A percentile compares a stretch with the other conserved stretches of the same genome.
phyloP scores from a whole-genome alignment of 2,329 filamentous ascomycete species.

The Penicillium sp. region DNA sequence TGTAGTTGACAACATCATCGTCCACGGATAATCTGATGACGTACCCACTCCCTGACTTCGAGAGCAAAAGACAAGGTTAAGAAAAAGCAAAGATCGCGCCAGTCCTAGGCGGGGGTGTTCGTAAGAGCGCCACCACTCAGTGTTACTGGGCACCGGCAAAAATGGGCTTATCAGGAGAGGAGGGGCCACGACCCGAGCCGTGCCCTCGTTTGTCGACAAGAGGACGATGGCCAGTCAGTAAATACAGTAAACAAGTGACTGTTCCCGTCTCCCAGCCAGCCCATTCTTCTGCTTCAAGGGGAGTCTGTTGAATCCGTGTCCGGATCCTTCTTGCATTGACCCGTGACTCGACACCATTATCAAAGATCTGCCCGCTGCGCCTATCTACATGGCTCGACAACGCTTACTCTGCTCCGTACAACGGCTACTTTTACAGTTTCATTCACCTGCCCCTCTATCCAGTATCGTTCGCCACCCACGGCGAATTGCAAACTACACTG shows the following conservation, averaged over 20 bases:
- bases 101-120: slow-evolving; percentile 4
- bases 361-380: not conserved
- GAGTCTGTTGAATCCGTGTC: no score
- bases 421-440: not conserved
- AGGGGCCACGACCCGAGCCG: slow-evolving; percentile 3
- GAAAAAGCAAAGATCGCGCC: slow-evolving; percentile 1
- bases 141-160: not conserved
- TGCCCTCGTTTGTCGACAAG: not conserved
- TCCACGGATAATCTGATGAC: not conserved
- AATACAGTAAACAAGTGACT: no score
- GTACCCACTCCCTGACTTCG: not conserved
- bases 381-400: not conserved
- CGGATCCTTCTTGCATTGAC: no score
- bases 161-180: slow-evolving; percentile 8
- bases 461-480: slow-evolving; percentile 5
- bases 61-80: not conserved
- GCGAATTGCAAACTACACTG: slow-evolving; percentile 1
- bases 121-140: not conserved
- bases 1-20: not conserved
- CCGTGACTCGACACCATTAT: not conserved
- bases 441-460: not conserved
- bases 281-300: not conserved
- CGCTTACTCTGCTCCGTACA: not conserved
- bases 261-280: not conserved
- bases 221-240: no score